phyloP scores from a whole-genome alignment of 169 alveolate species.

The Plasmodium knowlesi region DNA sequence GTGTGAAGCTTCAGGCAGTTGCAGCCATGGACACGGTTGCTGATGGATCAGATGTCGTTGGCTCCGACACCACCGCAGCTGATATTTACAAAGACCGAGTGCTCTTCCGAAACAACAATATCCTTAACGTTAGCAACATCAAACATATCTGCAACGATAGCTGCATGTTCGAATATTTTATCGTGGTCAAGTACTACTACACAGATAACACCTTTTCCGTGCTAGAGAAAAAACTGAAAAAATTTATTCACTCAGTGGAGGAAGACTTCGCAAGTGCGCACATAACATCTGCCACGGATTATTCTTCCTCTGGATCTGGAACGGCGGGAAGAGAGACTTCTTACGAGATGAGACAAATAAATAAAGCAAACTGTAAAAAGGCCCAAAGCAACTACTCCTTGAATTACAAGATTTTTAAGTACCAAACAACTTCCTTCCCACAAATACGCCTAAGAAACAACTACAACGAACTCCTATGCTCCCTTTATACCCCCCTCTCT shows the following conservation, averaged over 20 bases:
- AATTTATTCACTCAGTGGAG: slow-evolving; percentile 19
- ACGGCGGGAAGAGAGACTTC: background rate
- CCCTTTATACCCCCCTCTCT: slow-evolving; percentile 58
- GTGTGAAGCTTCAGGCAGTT: background rate
- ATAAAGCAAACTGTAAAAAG: slow-evolving; percentile 28
- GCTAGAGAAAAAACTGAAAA: slow-evolving; percentile 59
- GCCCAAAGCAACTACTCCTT: slow-evolving; percentile 58
- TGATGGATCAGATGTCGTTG: background rate
- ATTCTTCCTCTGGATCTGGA: slow-evolving; percentile 2
- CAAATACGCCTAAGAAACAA: slow-evolving; percentile 58
- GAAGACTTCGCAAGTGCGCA: background rate
- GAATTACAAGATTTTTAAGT: slow-evolving; percentile 70
- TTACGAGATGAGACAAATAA: slow-evolving; percentile 26
- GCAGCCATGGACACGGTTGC: background rate
- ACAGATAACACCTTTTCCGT: slow-evolving; percentile 58
- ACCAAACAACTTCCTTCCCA: slow-evolving; percentile 69
- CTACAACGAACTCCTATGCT: slow-evolving; percentile 40
- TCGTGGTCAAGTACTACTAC: slow-evolving; percentile 61
- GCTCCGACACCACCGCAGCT: background rate
- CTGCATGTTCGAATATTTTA: slow-evolving; percentile 63
- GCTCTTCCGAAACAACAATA: slow-evolving; percentile 27
- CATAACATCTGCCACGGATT: background rate
- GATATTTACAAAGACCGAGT: slow-evolving; percentile 41
- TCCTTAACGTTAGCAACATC: slow-evolving; percentile 57
- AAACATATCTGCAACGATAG: slow-evolving; percentile 66